A percentile compares a stretch with the other conserved stretches of the same genome.
Evolutionary conservation across 805 yeast genomes (phyloP).

Genomic region (Candida coquimbonensis): DNA sequence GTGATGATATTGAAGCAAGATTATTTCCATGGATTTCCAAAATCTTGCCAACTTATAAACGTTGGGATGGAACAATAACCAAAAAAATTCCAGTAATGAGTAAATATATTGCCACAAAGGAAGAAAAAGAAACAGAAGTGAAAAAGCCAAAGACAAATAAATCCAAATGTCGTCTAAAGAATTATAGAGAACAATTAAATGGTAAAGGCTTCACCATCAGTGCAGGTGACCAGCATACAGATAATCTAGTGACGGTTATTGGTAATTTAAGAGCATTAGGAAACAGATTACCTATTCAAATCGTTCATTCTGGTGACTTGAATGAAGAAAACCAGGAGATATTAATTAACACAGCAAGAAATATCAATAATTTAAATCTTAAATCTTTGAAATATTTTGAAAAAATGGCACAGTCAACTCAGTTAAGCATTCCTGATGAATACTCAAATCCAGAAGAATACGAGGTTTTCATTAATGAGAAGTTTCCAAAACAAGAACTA

Average conservation of each 20-base stretch:
- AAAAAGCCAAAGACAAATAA: not conserved
- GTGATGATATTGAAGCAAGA: conserved; percentile 30
- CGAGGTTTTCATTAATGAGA: conserved; percentile 4
- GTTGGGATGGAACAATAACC: conserved; percentile 30
- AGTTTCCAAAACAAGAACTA: conserved; percentile 29
- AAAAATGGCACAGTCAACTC: not conserved
- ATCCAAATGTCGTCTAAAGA: conserved; percentile 15
- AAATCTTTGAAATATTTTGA: conserved; percentile 11
- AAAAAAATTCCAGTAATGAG: conserved; percentile 14
- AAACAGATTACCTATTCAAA: conserved; percentile 34
- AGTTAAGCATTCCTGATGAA: conserved; percentile 1
- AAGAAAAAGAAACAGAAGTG: conserved; percentile 10
- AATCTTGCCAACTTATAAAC: conserved; percentile 28
- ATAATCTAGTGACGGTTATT: conserved; percentile 27
- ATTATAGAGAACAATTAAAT: conserved; percentile 22
- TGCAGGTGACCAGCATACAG: conserved; percentile 24
- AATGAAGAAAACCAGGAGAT: conserved; percentile 25
- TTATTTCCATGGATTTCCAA: conserved; percentile 34
- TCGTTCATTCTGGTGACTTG: conserved; percentile 31
- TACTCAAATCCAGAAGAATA: not conserved
- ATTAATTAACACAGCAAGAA: conserved; percentile 28
- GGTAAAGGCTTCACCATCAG: conserved; percentile 30
- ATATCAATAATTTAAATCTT: conserved; percentile 1
- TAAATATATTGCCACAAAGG: not conserved
- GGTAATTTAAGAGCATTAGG: conserved; percentile 31